A percentile compares a stretch with the other conserved stretches of the same genome.
These are phyloP conservation scores for Mortierella sp. DNA, from an alignment of 371 early-diverging fungal genomes.

Conservation along the genomic window DNA sequence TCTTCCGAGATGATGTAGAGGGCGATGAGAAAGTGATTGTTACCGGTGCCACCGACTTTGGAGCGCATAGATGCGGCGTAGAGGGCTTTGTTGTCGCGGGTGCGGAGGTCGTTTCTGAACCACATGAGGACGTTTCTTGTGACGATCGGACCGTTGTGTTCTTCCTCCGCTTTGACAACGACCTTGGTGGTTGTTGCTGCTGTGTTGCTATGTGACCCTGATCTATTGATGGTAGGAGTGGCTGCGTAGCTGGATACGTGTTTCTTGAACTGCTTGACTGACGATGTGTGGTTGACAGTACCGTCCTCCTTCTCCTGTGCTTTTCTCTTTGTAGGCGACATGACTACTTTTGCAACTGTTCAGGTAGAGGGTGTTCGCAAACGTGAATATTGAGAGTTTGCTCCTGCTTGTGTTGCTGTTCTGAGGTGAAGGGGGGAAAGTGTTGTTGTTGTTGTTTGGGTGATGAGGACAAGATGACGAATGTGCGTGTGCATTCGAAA, in stretches of 20 bases:
- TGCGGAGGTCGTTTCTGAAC: constrained; percentile 67
- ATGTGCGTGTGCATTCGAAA: not conserved
- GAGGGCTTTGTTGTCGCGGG: constrained; percentile 63
- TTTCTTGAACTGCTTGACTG: constrained; percentile 16
- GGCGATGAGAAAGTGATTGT: constrained; percentile 47
- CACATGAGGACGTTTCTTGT: constrained; percentile 61
- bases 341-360: not conserved
- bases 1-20: constrained; percentile 67
- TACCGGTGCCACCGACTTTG: constrained; percentile 25
- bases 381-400: not conserved
- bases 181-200: not conserved
- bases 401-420: not conserved
- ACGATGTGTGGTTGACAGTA: not conserved
- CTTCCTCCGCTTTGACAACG: constrained; percentile 19
- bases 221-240: not conserved
- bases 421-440: not conserved
- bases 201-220: not conserved
- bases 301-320: not conserved
- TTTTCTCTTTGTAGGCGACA: constrained; percentile 13
- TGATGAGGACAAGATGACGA: not conserved
- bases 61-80: constrained; percentile 51
- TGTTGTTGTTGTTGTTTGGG: not conserved
- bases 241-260: not conserved
- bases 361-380: not conserved
- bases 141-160: constrained; percentile 11